A percentile compares a stretch with the other conserved stretches of the same genome.
These are phyloP conservation scores for Globisporangium acanthophoron DNA, from an alignment of 352 stramenopile species.

Conservation along the genomic window DNA sequence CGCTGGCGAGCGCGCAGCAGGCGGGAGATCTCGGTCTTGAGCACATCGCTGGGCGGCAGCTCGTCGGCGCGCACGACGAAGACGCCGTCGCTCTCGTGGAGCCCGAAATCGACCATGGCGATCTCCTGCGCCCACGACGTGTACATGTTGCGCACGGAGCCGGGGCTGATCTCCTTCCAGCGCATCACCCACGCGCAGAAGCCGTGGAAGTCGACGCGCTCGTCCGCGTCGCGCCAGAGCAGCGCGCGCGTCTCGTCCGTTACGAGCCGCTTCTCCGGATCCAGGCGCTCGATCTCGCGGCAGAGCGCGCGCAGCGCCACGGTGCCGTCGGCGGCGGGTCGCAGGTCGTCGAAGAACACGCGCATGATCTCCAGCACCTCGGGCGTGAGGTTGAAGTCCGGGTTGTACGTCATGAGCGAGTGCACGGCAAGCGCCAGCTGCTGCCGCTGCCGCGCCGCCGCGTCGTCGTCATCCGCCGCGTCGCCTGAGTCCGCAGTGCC, in stretches of 20 bases:
- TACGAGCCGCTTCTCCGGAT: conserved; percentile 41
- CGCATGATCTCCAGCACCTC: conserved; percentile 81
- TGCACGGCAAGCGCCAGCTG: conserved; percentile 48
- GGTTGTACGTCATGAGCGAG: conserved; percentile 74
- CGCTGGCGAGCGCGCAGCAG: conserved; percentile 12
- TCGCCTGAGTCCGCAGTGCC: neutral
- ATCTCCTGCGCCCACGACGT: conserved; percentile 71
- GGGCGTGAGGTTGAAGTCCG: conserved; percentile 73
- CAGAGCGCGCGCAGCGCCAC: conserved; percentile 49
- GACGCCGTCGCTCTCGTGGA: conserved; percentile 64
- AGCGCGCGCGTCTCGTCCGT: conserved; percentile 36
- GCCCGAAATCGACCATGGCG: conserved; percentile 59
- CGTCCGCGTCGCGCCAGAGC: conserved; percentile 32
- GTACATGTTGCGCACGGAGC: conserved; percentile 67
- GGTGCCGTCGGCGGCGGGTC: conserved; percentile 39
- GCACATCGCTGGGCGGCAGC: conserved; percentile 18
- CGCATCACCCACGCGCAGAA: conserved; percentile 79
- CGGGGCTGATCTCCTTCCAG: conserved; percentile 68
- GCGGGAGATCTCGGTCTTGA: conserved; percentile 22
- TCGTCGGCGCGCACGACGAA: conserved; percentile 58
- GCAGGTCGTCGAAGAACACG: conserved; percentile 68
- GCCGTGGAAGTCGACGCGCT: conserved; percentile 57
- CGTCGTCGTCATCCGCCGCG: neutral
- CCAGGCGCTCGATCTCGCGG: conserved; percentile 58
- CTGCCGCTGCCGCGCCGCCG: conserved; percentile 2